A percentile compares a stretch with the other conserved stretches of the same genome.
Conservation (phyloP, 495 filamentous ascomycete genomes). For the Hypoxylon intermedium region DNA sequence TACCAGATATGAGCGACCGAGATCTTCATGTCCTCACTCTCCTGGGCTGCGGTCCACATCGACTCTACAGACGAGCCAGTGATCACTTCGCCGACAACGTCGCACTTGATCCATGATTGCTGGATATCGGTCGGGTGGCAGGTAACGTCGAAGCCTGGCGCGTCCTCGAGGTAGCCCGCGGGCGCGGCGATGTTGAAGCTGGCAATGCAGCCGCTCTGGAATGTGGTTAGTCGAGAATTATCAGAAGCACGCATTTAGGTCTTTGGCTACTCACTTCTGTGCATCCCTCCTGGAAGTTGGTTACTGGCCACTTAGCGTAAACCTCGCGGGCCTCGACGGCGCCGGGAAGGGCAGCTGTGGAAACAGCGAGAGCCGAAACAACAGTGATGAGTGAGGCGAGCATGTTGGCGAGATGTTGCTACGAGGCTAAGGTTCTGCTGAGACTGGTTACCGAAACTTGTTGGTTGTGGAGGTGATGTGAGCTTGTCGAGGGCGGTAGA, state of each 20-base stretch:
- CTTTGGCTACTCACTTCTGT: conserved; percentile 11
- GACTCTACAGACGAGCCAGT: conserved; percentile 7
- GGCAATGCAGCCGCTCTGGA: conserved; percentile 12
- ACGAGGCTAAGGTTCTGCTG: background rate
- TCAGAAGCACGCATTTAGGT: background rate
- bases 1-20: conserved; percentile 16
- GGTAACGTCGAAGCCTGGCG: conserved; percentile 14
- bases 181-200: conserved; percentile 21
- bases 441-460: background rate
- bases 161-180: conserved; percentile 16
- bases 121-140: conserved; percentile 18
- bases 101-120: conserved; percentile 3
- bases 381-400: conserved; percentile 17
- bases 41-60: background rate
- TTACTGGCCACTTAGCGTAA: conserved; percentile 15
- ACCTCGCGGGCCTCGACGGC: conserved; percentile 6
- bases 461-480: background rate
- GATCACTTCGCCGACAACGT: background rate
- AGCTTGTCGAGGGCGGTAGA: conserved; percentile 1
- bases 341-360: conserved; percentile 5
- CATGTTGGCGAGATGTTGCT: conserved; percentile 16
- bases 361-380: conserved; percentile 19
- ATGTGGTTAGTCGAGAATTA: background rate
- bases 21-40: conserved; percentile 4
- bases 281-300: conserved; percentile 8